Base-by-base conservation (phyloP, 345 rosid species). In the Noccaea caerulescens region DNA sequence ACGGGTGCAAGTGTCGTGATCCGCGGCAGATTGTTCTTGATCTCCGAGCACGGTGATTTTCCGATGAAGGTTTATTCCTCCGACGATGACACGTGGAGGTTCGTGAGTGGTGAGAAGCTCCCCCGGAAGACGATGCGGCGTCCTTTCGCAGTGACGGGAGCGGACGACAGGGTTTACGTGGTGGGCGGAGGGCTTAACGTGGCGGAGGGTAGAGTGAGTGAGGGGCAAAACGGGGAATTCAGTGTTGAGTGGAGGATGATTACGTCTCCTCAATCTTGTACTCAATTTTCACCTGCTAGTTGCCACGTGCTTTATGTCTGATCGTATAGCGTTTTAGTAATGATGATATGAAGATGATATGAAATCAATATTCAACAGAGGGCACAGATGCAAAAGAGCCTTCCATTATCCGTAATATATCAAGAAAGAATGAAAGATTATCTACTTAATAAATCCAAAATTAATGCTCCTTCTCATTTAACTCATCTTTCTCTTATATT, bases 21-120 rank as follows among this genome's bases (percentile, higher is more conserved):
- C 1, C 64, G 59, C 0, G 81, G 52, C 8, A 68, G 71, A 63
- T 68, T 87, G 61, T 86, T 87, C 38, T 85, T 84, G 76, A 81
- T 87, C 49, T 76, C 91, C 5, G 96, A 90, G 65, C 85, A 84
- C 67, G 91, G 86, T 0, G 89, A 82, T 78, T 82, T 81, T 10
- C 88, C 80, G 68, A 78, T 87, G 84, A 90, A 90, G 76, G 84
- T 82, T 11, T 90, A 86, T 18, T 47, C 51, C 1, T 75, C 85
- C 0, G 86, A 74, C 1, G 54, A 58, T 0, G 93, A 90, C 79
- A 52, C 73, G 80, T 90, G 93, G 96, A 64, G 43, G 43, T 75
- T 74, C 34, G 82, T 90, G 55, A 84, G 73, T 1, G 93, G 96
- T 9, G 83, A 80, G 4, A 77, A 46, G 34, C 81, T 90, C 41